A percentile compares a stretch with the other conserved stretches of the same genome.
phyloP scores from a whole-genome alignment of 495 filamentous ascomycete genomes.

The Jackrogersella multiformis region DNA sequence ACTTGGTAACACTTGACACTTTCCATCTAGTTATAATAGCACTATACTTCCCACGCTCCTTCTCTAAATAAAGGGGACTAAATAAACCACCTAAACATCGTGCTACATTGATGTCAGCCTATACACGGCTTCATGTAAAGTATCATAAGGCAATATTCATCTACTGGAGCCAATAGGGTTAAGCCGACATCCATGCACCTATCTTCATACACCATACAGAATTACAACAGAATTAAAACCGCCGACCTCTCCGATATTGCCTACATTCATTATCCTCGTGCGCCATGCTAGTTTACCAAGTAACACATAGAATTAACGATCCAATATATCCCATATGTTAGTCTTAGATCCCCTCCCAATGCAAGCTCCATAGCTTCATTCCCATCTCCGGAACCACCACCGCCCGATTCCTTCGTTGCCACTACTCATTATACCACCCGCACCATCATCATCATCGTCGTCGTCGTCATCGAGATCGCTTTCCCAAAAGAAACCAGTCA shows the following conservation, averaged over 20 bases:
- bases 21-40: too few species aligned
- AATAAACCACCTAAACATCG: too few species aligned
- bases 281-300: conserved; percentile 12
- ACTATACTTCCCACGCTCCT: neutral
- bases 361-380: neutral
- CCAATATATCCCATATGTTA: conserved; percentile 5
- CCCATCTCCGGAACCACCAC: neutral
- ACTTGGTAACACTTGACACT: too few species aligned
- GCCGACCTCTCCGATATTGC: neutral
- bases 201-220: neutral
- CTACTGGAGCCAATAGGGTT: too few species aligned
- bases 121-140: too few species aligned
- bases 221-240: neutral
- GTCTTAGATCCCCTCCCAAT: conserved; percentile 1
- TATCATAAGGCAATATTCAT: too few species aligned
- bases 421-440: neutral
- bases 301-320: conserved; percentile 3
- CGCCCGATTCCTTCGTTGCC: neutral
- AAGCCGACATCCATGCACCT: neutral
- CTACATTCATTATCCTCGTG: conserved; percentile 20
- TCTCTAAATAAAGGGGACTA: neutral
- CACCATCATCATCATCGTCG: neutral
- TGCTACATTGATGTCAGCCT: too few species aligned
- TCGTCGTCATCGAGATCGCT: too few species aligned
- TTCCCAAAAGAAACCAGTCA: neutral